Conservation (phyloP, 2,329 filamentous ascomycete genomes). For the Trichoderma hamatum region DNA sequence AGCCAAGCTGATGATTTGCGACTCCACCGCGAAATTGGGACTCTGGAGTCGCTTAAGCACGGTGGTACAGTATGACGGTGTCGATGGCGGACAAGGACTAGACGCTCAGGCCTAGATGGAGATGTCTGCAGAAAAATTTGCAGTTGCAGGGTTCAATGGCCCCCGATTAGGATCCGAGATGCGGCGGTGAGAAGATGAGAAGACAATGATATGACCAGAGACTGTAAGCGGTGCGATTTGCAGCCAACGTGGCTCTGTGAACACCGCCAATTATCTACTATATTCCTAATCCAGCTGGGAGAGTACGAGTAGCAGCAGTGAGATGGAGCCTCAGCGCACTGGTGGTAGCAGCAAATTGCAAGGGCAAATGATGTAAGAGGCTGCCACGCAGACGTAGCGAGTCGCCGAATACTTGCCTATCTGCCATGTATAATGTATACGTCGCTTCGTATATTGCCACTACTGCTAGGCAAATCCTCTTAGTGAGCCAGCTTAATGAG, state of each 20-base stretch:
- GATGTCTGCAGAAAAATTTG: neutral
- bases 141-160: constrained; percentile 3
- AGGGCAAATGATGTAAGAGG: constrained; percentile 19
- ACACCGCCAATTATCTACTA: neutral
- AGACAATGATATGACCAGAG: neutral
- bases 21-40: neutral
- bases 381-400: neutral
- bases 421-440: neutral
- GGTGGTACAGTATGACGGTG: neutral
- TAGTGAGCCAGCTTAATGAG: constrained; percentile 2
- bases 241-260: neutral
- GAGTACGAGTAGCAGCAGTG: neutral
- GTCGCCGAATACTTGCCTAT: neutral
- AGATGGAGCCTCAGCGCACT: neutral
- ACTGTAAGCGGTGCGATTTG: neutral
- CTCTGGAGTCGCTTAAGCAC: neutral
- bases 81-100: constrained; percentile 1
- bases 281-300: neutral
- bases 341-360: neutral
- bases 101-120: neutral
- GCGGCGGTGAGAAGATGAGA: constrained; percentile 10
- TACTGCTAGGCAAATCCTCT: neutral
- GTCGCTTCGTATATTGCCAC: too few relatives aligned
- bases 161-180: constrained; percentile 1
- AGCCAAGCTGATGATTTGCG: neutral